Percentiles rank a stretch among this genome's conserved stretches.
These are phyloP conservation scores for Leccinellum rugosiceps DNA, from an alignment of 768 basidiomycete genomes.

Conservation along the genomic window DNA sequence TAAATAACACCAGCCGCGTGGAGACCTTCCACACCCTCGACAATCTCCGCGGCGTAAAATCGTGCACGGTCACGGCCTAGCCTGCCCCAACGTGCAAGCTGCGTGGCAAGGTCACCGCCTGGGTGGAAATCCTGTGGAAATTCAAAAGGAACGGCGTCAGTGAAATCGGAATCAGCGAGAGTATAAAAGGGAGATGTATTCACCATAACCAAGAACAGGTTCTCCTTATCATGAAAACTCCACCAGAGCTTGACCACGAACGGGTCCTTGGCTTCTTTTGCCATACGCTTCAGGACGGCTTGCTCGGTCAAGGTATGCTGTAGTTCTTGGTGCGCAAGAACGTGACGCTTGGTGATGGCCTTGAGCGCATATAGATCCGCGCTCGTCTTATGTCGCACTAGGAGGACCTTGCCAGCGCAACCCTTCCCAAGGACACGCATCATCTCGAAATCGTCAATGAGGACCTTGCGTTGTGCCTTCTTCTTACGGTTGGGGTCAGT, in stretches of 20 bases:
- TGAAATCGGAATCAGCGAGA: neutral
- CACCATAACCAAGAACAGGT: slow-evolving; percentile 94
- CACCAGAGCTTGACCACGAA: slow-evolving; percentile 96
- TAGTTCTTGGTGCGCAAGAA: slow-evolving; percentile 93
- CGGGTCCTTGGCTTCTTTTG: slow-evolving; percentile 81
- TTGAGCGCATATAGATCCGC: slow-evolving; percentile 86
- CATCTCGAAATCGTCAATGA: slow-evolving; percentile 94
- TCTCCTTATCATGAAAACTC: slow-evolving; percentile 98
- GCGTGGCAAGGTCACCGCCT: slow-evolving; percentile 95
- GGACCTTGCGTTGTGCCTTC: slow-evolving; percentile 62
- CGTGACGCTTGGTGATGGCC: slow-evolving; percentile 96
- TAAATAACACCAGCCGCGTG: slow-evolving; percentile 95
- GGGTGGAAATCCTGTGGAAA: slow-evolving; percentile 80
- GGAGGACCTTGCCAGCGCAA: slow-evolving; percentile 93
- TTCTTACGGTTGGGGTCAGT: slow-evolving; percentile 51
- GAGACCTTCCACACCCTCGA: slow-evolving; percentile 92
- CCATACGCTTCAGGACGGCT: slow-evolving; percentile 91
- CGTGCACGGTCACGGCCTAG: slow-evolving; percentile 91
- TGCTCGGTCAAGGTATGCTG: slow-evolving; percentile 97
- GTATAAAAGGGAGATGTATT: slow-evolving; percentile 21
- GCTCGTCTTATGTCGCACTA: slow-evolving; percentile 78
- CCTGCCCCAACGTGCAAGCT: slow-evolving; percentile 93
- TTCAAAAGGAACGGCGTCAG: slow-evolving; percentile 15
- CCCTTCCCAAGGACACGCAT: slow-evolving; percentile 96
- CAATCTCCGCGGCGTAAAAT: slow-evolving; percentile 97